phyloP scores from a whole-genome alignment of 192 early-diverging fungal genomes.

The Backusella macrospora region DNA sequence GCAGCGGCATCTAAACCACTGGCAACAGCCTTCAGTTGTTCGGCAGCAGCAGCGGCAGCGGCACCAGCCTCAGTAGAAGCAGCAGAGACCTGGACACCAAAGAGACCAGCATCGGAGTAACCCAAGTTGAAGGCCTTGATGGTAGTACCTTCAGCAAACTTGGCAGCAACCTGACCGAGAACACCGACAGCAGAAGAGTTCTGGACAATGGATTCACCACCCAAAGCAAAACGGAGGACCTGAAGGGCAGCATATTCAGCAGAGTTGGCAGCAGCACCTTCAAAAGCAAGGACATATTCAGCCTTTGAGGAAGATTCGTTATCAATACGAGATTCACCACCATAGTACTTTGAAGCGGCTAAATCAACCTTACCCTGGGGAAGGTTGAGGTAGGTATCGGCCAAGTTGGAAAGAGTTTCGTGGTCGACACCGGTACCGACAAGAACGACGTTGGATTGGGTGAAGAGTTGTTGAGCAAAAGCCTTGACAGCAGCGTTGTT shows the following conservation, averaged over 20 bases:
- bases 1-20: conserved; percentile 52
- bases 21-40: conserved; percentile 61
- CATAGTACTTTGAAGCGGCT: conserved; percentile 70
- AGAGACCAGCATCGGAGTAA: conserved; percentile 91
- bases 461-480: conserved; percentile 75
- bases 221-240: conserved; percentile 63
- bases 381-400: conserved; percentile 58
- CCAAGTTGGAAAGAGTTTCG: conserved; percentile 67
- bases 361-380: conserved; percentile 26
- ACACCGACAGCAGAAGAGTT: conserved; percentile 63
- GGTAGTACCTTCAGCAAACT: conserved; percentile 54
- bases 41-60: conserved; percentile 63
- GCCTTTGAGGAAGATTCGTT: conserved; percentile 43
- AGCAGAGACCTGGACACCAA: conserved; percentile 79
- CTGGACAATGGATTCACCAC: conserved; percentile 63
- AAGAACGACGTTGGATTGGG: conserved; percentile 75
- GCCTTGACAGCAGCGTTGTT: conserved; percentile 70
- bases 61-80: conserved; percentile 57
- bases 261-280: conserved; percentile 61
- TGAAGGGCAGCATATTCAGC: conserved; percentile 66
- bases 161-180: conserved; percentile 65
- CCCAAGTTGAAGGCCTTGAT: conserved; percentile 78
- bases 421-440: conserved; percentile 85
- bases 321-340: conserved; percentile 85
- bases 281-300: conserved; percentile 86